phyloP scores from a whole-genome alignment of 208 protist genomes.

The Acanthamoeba culbertsoni region DNA sequence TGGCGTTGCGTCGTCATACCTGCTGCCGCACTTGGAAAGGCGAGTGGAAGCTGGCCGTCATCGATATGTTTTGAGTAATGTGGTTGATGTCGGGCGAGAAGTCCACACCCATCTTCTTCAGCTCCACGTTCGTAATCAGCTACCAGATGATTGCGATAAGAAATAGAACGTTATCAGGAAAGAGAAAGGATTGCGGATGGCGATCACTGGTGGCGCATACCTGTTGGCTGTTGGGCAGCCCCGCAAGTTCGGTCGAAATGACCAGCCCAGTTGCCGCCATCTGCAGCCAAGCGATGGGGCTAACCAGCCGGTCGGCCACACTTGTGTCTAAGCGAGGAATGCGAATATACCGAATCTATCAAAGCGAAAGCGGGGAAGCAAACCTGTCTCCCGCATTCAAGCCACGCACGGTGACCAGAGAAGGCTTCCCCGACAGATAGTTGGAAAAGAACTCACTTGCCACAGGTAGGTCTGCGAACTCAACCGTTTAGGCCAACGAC shows the following conservation, averaged over 20 bases:
- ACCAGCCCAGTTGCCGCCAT: neutral
- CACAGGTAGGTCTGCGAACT: neutral
- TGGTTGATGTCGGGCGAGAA: neutral
- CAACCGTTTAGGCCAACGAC: too few relatives aligned
- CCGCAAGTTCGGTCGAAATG: neutral
- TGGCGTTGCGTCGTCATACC: neutral
- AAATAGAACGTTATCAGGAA: neutral
- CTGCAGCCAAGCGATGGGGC: constrained; percentile 5
- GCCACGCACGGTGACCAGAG: neutral
- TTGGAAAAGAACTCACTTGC: neutral
- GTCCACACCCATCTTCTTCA: neutral
- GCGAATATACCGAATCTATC: neutral
- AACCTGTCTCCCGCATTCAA: neutral
- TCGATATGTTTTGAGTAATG: neutral
- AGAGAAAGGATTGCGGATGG: neutral
- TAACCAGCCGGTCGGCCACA: neutral
- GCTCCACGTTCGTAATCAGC: neutral
- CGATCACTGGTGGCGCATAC: neutral
- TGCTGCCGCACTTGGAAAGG: neutral
- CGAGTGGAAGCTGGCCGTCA: neutral
- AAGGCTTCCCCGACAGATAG: neutral
- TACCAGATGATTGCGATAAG: too few relatives aligned
- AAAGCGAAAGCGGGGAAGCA: neutral
- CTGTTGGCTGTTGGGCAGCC: neutral
- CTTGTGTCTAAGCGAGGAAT: neutral